A percentile compares a stretch with the other conserved stretches of the same genome.
Conservation (phyloP, 768 basidiomycete species). For the Mycena amicta region DNA sequence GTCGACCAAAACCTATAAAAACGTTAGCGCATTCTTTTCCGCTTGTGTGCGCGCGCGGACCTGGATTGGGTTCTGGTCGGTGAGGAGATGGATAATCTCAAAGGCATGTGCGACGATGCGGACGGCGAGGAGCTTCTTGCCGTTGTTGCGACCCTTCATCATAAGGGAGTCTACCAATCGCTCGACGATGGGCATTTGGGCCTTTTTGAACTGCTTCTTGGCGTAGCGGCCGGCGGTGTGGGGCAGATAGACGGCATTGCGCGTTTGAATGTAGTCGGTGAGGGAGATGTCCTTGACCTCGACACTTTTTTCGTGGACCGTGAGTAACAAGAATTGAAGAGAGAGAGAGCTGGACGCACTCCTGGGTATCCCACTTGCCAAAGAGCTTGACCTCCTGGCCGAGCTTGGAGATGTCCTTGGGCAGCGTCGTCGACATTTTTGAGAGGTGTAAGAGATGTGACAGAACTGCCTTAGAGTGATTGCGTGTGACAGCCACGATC, state of each 20-base stretch:
- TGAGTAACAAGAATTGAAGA: conserved; percentile 1
- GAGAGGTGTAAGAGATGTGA: conserved; percentile 16
- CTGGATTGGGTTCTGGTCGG: conserved; percentile 99
- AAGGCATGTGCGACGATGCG: conserved; percentile 99
- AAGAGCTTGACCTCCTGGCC: conserved; percentile 93
- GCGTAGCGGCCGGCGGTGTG: conserved; percentile 99
- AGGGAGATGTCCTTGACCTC: conserved; percentile 99
- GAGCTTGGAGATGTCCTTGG: conserved; percentile 79
- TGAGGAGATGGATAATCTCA: conserved; percentile 99
- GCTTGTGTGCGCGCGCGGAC: too few species aligned
- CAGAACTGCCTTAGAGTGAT: background rate
- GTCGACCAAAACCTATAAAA: conserved; percentile 82
- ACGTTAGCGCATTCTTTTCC: too few species aligned
- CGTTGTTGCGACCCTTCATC: conserved; percentile 99
- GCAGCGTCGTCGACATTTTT: conserved; percentile 63
- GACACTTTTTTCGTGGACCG: conserved; percentile 57
- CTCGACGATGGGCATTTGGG: conserved; percentile 99
- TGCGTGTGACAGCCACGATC: background rate
- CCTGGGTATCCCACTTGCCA: conserved; percentile 98
- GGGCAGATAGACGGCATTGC: conserved; percentile 94
- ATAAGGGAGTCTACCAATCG: conserved; percentile 98
- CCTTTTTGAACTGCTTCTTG: conserved; percentile 99
- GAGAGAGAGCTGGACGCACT: conserved; percentile 59
- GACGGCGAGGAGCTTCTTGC: conserved; percentile 98
- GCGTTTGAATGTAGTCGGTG: conserved; percentile 99